Evolutionary conservation across 306 rosid species (phyloP).

Genomic region (Sphenostylis stenocarpa): DNA sequence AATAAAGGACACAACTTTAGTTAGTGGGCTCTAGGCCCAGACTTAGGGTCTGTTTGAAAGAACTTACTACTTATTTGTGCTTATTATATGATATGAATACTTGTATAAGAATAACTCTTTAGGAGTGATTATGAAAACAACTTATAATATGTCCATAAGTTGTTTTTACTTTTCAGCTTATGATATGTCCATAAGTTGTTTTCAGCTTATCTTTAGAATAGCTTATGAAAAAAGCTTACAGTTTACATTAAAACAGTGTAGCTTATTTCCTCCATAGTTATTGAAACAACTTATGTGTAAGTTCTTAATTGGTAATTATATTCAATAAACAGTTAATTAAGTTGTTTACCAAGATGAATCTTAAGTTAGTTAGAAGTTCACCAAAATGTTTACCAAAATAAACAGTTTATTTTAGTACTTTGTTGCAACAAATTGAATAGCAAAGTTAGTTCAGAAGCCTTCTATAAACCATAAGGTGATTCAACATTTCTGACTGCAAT

Average conservation of each 20-base stretch:
- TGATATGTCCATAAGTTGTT: no score
- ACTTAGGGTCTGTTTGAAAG: background rate
- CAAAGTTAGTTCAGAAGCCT: background rate
- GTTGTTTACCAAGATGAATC: background rate
- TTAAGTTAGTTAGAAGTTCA: no score
- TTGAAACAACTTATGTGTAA: background rate
- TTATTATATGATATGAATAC: no score
- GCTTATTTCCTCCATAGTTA: background rate
- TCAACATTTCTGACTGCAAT: slow-evolving; percentile 10
- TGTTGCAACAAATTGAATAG: background rate
- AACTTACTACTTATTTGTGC: background rate
- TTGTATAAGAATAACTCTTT: no score
- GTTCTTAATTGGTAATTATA: background rate
- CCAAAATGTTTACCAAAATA: no score
- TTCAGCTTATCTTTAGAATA: background rate
- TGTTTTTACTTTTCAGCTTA: background rate
- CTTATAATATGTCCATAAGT: background rate
- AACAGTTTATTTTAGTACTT: no score
- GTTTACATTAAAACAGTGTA: background rate
- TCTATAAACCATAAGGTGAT: background rate
- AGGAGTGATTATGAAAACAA: no score
- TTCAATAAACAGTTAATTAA: background rate
- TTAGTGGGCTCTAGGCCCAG: background rate
- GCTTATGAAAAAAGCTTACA: background rate
- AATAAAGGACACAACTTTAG: background rate